A percentile compares a stretch with the other conserved stretches of the same genome.
phyloP scores from a whole-genome alignment of 2,329 filamentous ascomycete genomes.

The Clonostachys solani region DNA sequence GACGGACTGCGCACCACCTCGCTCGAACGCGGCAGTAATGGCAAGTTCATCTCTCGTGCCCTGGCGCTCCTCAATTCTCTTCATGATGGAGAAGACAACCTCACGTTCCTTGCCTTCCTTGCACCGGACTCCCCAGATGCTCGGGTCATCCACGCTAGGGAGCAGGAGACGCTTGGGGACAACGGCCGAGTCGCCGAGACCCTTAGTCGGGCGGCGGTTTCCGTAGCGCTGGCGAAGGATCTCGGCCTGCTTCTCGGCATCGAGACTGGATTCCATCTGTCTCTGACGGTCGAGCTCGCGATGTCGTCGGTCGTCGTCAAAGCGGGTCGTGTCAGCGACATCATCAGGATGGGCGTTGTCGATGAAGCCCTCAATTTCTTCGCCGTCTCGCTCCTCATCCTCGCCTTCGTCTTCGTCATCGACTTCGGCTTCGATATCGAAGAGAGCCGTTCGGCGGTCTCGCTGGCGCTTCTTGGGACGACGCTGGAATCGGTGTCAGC shows the following conservation, averaged over 20 bases:
- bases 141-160: conserved; percentile 90
- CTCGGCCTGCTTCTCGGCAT: conserved; percentile 90
- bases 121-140: conserved; percentile 91
- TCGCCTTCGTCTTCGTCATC: conserved; percentile 89
- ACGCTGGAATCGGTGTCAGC: conserved; percentile 30
- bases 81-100: conserved; percentile 82
- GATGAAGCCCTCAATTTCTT: conserved; percentile 79
- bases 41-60: conserved; percentile 75
- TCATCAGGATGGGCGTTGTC: conserved; percentile 91
- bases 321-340: conserved; percentile 71
- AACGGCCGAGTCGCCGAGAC: conserved; percentile 65
- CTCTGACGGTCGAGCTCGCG: conserved; percentile 90
- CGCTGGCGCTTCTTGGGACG: conserved; percentile 79
- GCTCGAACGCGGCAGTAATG: conserved; percentile 90
- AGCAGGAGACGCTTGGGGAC: conserved; percentile 83
- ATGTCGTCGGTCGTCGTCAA: conserved; percentile 88
- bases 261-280: conserved; percentile 81
- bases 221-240: conserved; percentile 85
- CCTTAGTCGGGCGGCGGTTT: conserved; percentile 63
- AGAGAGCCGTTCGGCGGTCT: conserved; percentile 76
- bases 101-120: conserved; percentile 95
- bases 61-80: conserved; percentile 76
- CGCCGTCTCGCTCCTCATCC: conserved; percentile 85
- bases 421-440: conserved; percentile 98
- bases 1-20: conserved; percentile 67